phyloP scores from a whole-genome alignment of 208 protist species.

The Angomonas deanei region DNA sequence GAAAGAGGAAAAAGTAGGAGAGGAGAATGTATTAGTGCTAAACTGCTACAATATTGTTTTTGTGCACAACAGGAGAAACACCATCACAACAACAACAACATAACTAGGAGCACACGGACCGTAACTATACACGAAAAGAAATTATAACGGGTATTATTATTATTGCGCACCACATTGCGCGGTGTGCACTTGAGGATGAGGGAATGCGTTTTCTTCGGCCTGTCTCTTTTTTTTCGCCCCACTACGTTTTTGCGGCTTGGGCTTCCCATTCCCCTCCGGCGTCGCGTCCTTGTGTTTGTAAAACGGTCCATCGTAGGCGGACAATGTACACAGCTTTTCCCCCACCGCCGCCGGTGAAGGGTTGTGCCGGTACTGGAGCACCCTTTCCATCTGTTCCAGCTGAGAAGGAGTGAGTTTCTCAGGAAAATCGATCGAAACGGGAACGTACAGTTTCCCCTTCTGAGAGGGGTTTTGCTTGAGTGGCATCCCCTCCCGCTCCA shows the following conservation, averaged over 20 bases:
- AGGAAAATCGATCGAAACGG: constrained; percentile 23
- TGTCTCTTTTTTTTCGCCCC: background rate
- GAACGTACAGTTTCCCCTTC: constrained; percentile 22
- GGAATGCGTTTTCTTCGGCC: background rate
- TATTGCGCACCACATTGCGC: background rate
- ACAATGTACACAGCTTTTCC: background rate
- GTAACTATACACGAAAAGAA: background rate
- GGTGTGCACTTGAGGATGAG: constrained; percentile 1
- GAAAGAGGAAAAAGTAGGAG: background rate
- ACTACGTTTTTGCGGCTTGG: constrained; percentile 7
- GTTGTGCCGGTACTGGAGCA: constrained; percentile 5
- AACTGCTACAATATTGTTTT: no score
- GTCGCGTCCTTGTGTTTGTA: background rate
- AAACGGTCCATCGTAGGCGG: background rate
- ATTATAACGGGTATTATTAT: background rate
- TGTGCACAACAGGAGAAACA: no score
- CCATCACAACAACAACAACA: background rate
- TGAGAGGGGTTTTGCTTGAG: constrained; percentile 13
- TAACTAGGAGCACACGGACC: background rate
- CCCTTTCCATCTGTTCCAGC: constrained; percentile 9
- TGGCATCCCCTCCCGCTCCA: constrained; percentile 91
- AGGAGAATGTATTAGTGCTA: background rate
- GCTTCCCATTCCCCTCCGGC: background rate
- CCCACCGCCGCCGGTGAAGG: background rate
- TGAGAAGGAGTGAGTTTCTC: constrained; percentile 7